Conservation (phyloP, 2,329 filamentous ascomycete genomes). For the Penicillium sp. region DNA sequence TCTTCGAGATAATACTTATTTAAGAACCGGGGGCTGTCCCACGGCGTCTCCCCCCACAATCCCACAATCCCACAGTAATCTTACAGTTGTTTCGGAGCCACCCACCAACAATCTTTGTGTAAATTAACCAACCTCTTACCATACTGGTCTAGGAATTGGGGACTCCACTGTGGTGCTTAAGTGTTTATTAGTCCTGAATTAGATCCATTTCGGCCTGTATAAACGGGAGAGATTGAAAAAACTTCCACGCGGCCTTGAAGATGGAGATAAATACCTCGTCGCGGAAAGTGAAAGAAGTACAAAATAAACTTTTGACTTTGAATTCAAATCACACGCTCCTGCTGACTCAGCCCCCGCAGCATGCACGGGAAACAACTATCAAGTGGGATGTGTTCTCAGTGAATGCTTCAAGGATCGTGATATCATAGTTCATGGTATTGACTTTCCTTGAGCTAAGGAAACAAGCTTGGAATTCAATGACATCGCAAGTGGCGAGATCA, state of each 20-base stretch:
- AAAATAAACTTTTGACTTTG: background rate
- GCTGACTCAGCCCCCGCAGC: background rate
- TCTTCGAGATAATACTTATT: background rate
- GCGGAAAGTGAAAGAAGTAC: background rate
- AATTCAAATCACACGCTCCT: background rate
- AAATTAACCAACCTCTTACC: slow-evolving; percentile 1
- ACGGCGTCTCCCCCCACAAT: slow-evolving; percentile 8
- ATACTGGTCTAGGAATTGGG: background rate
- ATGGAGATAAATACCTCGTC: background rate
- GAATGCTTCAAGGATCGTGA: background rate
- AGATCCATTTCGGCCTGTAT: background rate
- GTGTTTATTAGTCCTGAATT: background rate
- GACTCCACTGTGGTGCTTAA: background rate
- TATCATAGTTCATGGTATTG: background rate
- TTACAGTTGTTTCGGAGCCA: background rate
- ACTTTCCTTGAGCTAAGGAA: background rate
- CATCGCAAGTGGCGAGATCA: background rate
- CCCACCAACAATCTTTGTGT: background rate
- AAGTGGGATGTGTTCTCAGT: background rate
- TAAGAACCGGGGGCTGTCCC: background rate
- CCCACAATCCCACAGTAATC: background rate
- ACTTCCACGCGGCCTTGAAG: background rate
- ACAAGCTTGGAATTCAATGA: background rate
- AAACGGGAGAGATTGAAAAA: background rate
- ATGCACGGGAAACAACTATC: background rate